A percentile compares a stretch with the other conserved stretches of the same genome.
phyloP scores from a whole-genome alignment of 2,329 filamentous ascomycete genomes.

The Talaromyces pinophilus region DNA sequence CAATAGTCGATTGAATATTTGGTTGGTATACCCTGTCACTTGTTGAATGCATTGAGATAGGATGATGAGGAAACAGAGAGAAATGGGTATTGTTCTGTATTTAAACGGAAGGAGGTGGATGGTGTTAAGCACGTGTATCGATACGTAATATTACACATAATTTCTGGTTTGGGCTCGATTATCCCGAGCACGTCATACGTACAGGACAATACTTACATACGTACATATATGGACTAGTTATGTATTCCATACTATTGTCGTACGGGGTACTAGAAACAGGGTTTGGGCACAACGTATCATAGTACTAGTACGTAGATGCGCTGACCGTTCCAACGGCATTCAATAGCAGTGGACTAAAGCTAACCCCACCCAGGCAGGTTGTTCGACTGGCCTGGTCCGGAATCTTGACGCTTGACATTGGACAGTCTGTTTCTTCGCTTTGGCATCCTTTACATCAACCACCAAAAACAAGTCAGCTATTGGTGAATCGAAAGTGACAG shows the following conservation, averaged over 20 bases:
- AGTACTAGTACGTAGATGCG: neutral
- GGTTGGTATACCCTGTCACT: neutral
- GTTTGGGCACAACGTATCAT: neutral
- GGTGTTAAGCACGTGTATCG: neutral
- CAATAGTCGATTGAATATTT: neutral
- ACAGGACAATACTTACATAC: neutral
- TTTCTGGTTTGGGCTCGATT: conserved; percentile 1
- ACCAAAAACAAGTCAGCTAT: neutral
- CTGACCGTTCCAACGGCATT: neutral
- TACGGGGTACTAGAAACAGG: neutral
- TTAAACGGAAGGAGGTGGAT: neutral
- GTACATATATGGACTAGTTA: too few relatives aligned
- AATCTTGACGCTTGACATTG: neutral
- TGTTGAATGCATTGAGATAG: neutral
- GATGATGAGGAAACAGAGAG: neutral
- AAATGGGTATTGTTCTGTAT: conserved; percentile 1
- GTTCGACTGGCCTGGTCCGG: neutral
- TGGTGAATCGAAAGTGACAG: conserved; percentile 5
- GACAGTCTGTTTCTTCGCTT: neutral
- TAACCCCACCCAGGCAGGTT: neutral
- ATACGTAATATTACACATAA: neutral
- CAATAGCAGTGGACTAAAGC: neutral
- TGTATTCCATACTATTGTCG: too few relatives aligned
- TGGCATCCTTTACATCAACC: neutral
- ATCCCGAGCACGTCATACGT: conserved; percentile 6